Conservation (phyloP, 1,284 basidiomycete genomes). For the Trametes sp. region DNA sequence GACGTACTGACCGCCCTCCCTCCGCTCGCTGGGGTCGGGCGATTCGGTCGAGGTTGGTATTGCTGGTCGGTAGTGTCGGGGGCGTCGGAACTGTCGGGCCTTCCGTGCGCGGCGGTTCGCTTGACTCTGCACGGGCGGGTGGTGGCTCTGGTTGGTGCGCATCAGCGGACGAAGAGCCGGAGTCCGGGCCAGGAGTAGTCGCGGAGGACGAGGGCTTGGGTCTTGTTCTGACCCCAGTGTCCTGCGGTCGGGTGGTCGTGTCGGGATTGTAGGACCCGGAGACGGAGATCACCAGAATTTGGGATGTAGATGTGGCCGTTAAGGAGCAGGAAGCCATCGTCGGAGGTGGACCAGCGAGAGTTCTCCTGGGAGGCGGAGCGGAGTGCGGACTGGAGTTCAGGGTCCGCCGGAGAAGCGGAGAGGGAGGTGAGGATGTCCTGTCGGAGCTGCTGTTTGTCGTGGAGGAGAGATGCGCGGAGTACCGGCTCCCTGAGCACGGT, state of each 20-base stretch:
- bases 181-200: conserved; percentile 26
- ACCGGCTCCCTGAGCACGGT: conserved; percentile 22
- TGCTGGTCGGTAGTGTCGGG: no score
- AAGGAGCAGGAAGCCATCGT: conserved; percentile 9
- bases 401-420: conserved; percentile 4
- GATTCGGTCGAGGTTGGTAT: no score
- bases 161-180: conserved; percentile 5
- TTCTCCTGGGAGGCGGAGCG: neutral
- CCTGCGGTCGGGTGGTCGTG: conserved; percentile 17
- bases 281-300: conserved; percentile 16
- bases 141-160: no score
- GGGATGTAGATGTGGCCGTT: conserved; percentile 21
- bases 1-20: no score
- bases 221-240: conserved; percentile 28
- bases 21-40: no score
- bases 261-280: conserved; percentile 13
- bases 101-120: no score
- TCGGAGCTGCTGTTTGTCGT: conserved; percentile 14
- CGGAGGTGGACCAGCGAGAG: conserved; percentile 4
- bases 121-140: no score
- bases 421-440: conserved; percentile 20
- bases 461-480: conserved; percentile 20
- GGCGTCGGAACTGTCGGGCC: no score
- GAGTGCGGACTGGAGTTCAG: conserved; percentile 5
- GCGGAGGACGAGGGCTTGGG: conserved; percentile 17